Evolutionary conservation across 2,329 filamentous ascomycete species (phyloP), one percentile per base, ranked within the genome.

Genomic region (Ophiostoma himal-ulmi): DNA sequence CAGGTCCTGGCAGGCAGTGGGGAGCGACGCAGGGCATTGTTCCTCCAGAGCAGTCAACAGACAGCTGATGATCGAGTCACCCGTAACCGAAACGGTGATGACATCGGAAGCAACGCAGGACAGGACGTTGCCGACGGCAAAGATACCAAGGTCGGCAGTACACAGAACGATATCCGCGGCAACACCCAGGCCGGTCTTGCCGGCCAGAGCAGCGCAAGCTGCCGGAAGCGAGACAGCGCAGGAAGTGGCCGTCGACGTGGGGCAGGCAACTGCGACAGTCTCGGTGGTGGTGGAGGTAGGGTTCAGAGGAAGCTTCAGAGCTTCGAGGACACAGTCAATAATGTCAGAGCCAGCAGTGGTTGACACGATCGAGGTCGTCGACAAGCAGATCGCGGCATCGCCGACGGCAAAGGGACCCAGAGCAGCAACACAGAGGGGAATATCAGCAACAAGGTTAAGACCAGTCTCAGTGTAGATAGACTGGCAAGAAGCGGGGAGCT

Each of bases 81-180:
- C 73, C 8, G 62, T 68, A 6, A 65, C 69, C 1, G 57, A 3
- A 1, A 34, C 5, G 30, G 62, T 71, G 10, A 73, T 52, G 26
- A 65, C 36, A 67, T 48, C 36, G 37, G n/a, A 8, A 5, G 65
- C 17, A 10, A 67, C 65, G 44, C 73, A 74, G 1, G 22, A 3
- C 7, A 68, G 68, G 1, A 66, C 69, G 10, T 69, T 68, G 70
- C 72, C 75, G 68, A 75, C 71, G 20, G 73, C 75, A 66, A 75
- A 75, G 41, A 77, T 72, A 14, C 78, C 78, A 20, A 74, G 70
- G 13, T 75, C 70, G 14, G 77, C 75, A 26, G 77, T 69, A 22
- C 78, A 76, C 2, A 76, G 73, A 20, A 76, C 74, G 22, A 73
- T 70, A 68, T 77, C 73, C 37, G 75, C 76, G 66, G 77, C 75